Evolutionary conservation across 2,329 filamentous ascomycete species (phyloP).

Genomic region (Arthrobotrys sinensis): DNA sequence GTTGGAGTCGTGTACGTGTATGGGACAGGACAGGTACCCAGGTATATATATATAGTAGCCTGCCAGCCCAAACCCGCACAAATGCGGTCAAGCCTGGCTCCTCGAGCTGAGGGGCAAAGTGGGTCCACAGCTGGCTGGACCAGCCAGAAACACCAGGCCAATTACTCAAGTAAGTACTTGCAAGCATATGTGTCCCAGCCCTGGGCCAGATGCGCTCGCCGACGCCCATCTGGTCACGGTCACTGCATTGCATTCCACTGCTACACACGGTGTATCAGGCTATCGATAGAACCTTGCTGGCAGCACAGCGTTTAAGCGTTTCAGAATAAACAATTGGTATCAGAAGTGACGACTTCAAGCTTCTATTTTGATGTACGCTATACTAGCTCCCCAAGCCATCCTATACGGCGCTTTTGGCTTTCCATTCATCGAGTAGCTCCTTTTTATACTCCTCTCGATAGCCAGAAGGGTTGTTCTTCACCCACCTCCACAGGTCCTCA

Average conservation of each 20-base stretch:
- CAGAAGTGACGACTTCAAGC: constrained; percentile 3
- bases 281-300: constrained; percentile 17
- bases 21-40: neutral
- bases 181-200: constrained; percentile 32
- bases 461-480: constrained; percentile 95
- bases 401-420: constrained; percentile 53
- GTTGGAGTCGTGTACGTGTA: constrained; percentile 34
- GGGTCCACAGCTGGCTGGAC: constrained; percentile 54
- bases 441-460: constrained; percentile 91
- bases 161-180: constrained; percentile 47
- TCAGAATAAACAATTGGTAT: constrained; percentile 19
- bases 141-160: constrained; percentile 43
- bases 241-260: neutral
- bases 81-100: constrained; percentile 23
- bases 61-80: constrained; percentile 22
- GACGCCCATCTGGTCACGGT: constrained; percentile 11
- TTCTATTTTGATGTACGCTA: constrained; percentile 27
- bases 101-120: constrained; percentile 37
- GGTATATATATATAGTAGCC: constrained; percentile 21
- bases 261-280: neutral
- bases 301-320: constrained; percentile 14
- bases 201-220: constrained; percentile 8
- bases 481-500: constrained; percentile 96
- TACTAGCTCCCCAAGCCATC: neutral
- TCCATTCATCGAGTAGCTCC: constrained; percentile 79